A percentile compares a stretch with the other conserved stretches of the same genome.
These are phyloP conservation scores for Petunia secreta DNA, from an alignment of 257 asterid species.

Conservation along the genomic window DNA sequence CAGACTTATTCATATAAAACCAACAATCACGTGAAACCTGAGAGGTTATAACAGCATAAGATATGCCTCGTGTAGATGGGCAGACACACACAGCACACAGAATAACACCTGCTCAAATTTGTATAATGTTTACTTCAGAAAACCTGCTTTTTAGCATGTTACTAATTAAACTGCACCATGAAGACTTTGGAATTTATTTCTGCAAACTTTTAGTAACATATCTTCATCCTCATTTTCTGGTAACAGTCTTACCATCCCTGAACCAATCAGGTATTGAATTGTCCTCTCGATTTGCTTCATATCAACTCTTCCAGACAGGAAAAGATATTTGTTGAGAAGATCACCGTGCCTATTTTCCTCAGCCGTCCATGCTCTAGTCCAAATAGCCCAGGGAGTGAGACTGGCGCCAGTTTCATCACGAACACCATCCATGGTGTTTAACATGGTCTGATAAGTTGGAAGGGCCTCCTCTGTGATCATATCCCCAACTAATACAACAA, in stretches of 20 bases:
- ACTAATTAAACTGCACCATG: neutral
- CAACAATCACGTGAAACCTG: neutral
- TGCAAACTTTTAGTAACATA: neutral
- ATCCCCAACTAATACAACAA: conserved; percentile 71
- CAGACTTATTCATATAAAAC: neutral
- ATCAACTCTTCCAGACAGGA: conserved; percentile 73
- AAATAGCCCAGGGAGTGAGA: conserved; percentile 69
- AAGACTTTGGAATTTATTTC: neutral
- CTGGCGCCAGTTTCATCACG: conserved; percentile 84
- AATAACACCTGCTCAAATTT: neutral
- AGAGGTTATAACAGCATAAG: neutral
- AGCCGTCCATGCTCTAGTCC: conserved; percentile 84
- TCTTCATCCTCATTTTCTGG: neutral
- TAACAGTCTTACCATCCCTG: conserved; percentile 48
- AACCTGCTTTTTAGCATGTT: neutral
- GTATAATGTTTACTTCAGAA: neutral
- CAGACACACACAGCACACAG: neutral
- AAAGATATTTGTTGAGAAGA: conserved; percentile 66
- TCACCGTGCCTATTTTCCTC: conserved; percentile 85
- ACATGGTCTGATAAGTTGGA: conserved; percentile 86
- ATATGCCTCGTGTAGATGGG: neutral
- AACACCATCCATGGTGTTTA: conserved; percentile 78
- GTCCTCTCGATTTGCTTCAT: conserved; percentile 70
- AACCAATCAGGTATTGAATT: conserved; percentile 62
- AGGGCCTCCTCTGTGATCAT: conserved; percentile 84